phyloP scores from a whole-genome alignment of 805 yeast genomes.

The Zygosaccharomyces pseudorouxii region DNA sequence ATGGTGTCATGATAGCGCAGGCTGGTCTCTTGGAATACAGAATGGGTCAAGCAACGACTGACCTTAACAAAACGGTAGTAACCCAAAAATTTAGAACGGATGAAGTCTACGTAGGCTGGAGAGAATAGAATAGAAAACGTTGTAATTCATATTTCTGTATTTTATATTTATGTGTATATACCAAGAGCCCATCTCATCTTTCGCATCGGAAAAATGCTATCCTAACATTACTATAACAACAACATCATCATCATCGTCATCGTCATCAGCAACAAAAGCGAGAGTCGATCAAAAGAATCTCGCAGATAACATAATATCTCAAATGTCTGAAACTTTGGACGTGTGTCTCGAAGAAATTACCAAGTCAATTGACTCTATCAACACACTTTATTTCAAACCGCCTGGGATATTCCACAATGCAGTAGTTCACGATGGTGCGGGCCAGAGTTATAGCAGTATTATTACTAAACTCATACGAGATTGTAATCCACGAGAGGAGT shows the following conservation, averaged over 20 bases:
- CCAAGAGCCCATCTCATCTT: not conserved
- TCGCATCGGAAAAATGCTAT: constrained; percentile 1
- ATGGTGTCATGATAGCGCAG: constrained; percentile 98
- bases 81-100: constrained; percentile 94
- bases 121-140: constrained; percentile 45
- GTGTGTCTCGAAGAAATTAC: constrained; percentile 35
- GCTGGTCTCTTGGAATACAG: constrained; percentile 87
- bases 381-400: constrained; percentile 44
- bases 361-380: constrained; percentile 40
- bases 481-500: constrained; percentile 48
- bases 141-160: not conserved
- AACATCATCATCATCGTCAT: constrained; percentile 1
- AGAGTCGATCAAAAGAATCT: not conserved
- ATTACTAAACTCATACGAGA: constrained; percentile 58
- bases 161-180: not conserved
- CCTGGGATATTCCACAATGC: constrained; percentile 69
- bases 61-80: constrained; percentile 69
- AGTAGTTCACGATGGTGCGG: constrained; percentile 36
- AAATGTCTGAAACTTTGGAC: constrained; percentile 30
- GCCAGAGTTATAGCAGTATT: constrained; percentile 18
- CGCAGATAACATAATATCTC: not conserved
- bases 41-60: constrained; percentile 60
- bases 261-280: not conserved
- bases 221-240: not conserved
- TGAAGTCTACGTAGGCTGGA: constrained; percentile 86